A percentile compares a stretch with the other conserved stretches of the same genome.
phyloP scores from a whole-genome alignment of 2,329 filamentous ascomycete species.

The Bimuria novae-zelandiae region DNA sequence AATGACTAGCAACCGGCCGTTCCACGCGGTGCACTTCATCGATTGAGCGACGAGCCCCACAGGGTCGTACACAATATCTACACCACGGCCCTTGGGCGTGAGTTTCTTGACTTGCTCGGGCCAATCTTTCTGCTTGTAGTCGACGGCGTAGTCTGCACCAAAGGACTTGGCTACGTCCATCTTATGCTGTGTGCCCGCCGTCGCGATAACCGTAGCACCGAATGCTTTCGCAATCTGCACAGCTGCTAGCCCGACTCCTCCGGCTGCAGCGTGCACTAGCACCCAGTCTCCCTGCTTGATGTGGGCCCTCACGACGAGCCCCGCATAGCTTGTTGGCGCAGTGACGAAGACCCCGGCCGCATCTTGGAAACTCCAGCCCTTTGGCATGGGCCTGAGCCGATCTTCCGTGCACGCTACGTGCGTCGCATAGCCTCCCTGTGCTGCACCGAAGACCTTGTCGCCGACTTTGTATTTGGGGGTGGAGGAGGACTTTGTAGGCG shows the following conservation, averaged over 20 bases:
- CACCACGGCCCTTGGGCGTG: constrained; percentile 72
- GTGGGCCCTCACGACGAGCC: constrained; percentile 75
- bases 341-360: constrained; percentile 91
- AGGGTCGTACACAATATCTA: constrained; percentile 94
- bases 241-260: constrained; percentile 87
- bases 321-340: constrained; percentile 86
- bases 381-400: constrained; percentile 72
- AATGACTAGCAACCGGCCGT: constrained; percentile 83
- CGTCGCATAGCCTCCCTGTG: constrained; percentile 85
- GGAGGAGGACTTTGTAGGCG: constrained; percentile 56
- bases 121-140: constrained; percentile 71
- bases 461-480: constrained; percentile 72
- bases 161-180: constrained; percentile 76
- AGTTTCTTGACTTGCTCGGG: constrained; percentile 74
- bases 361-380: constrained; percentile 81
- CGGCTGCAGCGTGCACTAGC: constrained; percentile 88
- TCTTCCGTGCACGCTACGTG: constrained; percentile 70
- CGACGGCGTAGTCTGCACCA: constrained; percentile 81
- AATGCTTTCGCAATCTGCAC: constrained; percentile 93
- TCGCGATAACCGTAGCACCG: constrained; percentile 91
- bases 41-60: constrained; percentile 87
- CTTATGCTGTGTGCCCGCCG: constrained; percentile 80
- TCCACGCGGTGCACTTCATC: constrained; percentile 93
- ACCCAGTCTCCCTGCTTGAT: constrained; percentile 81
- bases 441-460: constrained; percentile 82